These are phyloP conservation scores for Tagetes patula DNA, from an alignment of 129 eudicot species.

Conservation along the genomic window DNA sequence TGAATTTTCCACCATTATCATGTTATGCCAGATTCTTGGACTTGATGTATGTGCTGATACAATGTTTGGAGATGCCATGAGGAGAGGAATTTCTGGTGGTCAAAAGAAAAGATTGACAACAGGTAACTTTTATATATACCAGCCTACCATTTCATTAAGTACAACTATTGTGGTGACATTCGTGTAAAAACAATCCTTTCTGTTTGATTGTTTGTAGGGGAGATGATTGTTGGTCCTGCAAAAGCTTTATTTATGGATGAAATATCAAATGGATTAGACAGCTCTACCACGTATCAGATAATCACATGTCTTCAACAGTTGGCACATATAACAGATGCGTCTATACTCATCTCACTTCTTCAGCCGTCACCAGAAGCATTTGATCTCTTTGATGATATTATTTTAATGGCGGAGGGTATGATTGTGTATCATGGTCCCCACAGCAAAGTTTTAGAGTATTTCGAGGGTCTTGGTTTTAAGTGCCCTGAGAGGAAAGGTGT, in stretches of 20 bases:
- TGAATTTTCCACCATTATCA: neutral
- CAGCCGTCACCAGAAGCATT: constrained; percentile 91
- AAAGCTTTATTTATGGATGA: constrained; percentile 86
- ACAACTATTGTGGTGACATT: neutral
- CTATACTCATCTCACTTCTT: constrained; percentile 77
- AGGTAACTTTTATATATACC: constrained; percentile 38
- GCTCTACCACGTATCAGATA: constrained; percentile 89
- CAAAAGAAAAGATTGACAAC: constrained; percentile 88
- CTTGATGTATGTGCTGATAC: constrained; percentile 88
- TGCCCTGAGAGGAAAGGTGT: constrained; percentile 90
- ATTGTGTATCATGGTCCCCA: constrained; percentile 78
- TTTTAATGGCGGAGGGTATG: constrained; percentile 85
- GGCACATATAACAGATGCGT: constrained; percentile 74
- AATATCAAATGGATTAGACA: constrained; percentile 87
- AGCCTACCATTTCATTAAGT: constrained; percentile 4
- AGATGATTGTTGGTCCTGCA: constrained; percentile 89
- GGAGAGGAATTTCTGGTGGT: constrained; percentile 90
- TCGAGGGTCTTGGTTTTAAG: constrained; percentile 61
- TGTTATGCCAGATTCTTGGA: constrained; percentile 69
- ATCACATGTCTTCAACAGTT: constrained; percentile 72
- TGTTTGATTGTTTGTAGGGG: constrained; percentile 45
- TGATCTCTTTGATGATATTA: constrained; percentile 82
- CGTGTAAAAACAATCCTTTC: constrained; percentile 1
- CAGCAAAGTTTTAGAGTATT: constrained; percentile 52
- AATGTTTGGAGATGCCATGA: constrained; percentile 79